A percentile compares a stretch with the other conserved stretches of the same genome.
Conservation (phyloP, 495 filamentous ascomycete species). For the Penicillium paradoxum region DNA sequence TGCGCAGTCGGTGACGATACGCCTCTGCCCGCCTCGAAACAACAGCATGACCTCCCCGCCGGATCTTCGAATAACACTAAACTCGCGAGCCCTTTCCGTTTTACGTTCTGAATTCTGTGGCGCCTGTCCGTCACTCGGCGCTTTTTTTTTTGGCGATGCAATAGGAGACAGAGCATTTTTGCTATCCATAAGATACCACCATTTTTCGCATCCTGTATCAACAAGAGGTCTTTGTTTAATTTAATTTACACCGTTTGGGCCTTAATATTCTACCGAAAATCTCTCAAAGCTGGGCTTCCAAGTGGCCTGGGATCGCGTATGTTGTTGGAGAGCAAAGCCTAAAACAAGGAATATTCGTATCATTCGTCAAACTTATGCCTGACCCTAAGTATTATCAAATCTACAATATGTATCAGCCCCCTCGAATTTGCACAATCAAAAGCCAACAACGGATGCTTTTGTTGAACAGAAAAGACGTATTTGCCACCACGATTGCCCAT, state of each 20-base stretch:
- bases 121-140: constrained; percentile 5
- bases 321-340: background rate
- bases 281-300: background rate
- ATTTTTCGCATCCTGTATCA: constrained; percentile 24
- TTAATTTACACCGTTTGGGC: constrained; percentile 19
- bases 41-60: background rate
- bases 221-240: constrained; percentile 16
- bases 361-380: background rate
- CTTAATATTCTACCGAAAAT: background rate
- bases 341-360: background rate
- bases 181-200: constrained; percentile 29
- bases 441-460: background rate
- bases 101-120: constrained; percentile 9
- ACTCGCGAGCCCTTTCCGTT: background rate
- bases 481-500: background rate
- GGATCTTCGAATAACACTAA: background rate
- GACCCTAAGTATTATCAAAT: background rate
- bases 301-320: background rate
- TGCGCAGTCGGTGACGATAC: background rate
- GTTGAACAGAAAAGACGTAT: background rate
- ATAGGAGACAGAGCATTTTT: constrained; percentile 17
- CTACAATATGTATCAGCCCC: background rate
- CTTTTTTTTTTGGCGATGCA: constrained; percentile 23
- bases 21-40: background rate
- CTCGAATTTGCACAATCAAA: background rate